phyloP scores from a whole-genome alignment of 805 yeast species.

The Isabelozyma rhagii region DNA sequence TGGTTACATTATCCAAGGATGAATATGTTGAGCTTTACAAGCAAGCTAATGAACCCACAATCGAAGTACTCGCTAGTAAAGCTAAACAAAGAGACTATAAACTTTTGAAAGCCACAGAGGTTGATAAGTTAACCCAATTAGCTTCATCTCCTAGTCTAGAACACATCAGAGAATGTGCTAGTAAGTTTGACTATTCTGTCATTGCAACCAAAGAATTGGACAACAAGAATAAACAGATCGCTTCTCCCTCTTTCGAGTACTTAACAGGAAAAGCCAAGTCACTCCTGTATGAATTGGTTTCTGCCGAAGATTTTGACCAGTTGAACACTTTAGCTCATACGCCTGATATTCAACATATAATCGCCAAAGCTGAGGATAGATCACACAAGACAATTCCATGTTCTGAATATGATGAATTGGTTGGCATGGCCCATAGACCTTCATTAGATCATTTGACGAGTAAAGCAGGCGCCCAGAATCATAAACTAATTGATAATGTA shows the following conservation, averaged over 20 bases:
- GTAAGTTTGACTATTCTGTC: conserved; percentile 2
- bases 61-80: conserved; percentile 18
- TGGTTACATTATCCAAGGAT: conserved; percentile 25
- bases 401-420: conserved; percentile 9
- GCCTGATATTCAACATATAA: conserved; percentile 9
- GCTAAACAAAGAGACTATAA: conserved; percentile 9
- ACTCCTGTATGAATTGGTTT: conserved; percentile 5
- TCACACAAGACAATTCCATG: conserved; percentile 9
- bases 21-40: conserved; percentile 32
- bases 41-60: conserved; percentile 24
- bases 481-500: conserved; percentile 7
- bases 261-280: not conserved
- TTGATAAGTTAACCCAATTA: conserved; percentile 5
- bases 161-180: conserved; percentile 7
- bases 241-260: conserved; percentile 11
- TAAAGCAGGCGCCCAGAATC: conserved; percentile 14
- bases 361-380: conserved; percentile 4
- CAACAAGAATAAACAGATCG: not conserved
- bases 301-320: conserved; percentile 2
- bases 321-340: conserved; percentile 12
- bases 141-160: conserved; percentile 30
- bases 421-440: conserved; percentile 16
- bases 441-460: conserved; percentile 23
- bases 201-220: conserved; percentile 4
- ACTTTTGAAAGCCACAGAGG: not conserved